Evolutionary conservation across 2,329 filamentous ascomycete genomes (phyloP), one percentile per base, ranked within the genome.

Genomic region (Penicillium sp.): DNA sequence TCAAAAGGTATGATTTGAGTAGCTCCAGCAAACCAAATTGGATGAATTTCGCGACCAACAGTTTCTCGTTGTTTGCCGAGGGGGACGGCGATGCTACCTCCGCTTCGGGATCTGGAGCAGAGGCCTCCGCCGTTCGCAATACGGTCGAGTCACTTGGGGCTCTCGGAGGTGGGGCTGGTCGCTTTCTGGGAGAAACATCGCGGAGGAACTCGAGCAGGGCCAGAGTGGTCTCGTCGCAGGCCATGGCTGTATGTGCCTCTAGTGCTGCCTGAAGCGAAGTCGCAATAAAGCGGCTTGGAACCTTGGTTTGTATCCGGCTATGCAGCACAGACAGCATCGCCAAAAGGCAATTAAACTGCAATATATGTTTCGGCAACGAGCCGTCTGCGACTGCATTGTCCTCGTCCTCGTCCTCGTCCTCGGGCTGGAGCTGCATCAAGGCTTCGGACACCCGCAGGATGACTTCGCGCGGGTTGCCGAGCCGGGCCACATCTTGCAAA

Each of bases 401-500:
- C 6, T 61, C 55, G 9, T 62, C 58, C 4, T 60, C 63, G 14
- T 68, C 63, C 10, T 62, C 63, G 26, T 69, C 66, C 1, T 61
- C 60, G 2, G 77, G 77, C 23, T 80, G 75, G 16, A 84, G 70
- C 44, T 77, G 64, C 55, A 81, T 74, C 48, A 85, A 62, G 16
- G 77, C 74, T 59, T 85, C 81, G 2, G 79, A 81, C 20, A 82
- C 79, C 46, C 82, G 79, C 42, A 85, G 61, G 28, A 84, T 79
- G 26, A 83, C 81, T 60, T 85, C 81, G 50, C 81, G 68, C 0
- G 81, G 81, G 55, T 85, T 85, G 5, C 81, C 81, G 27, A 81
- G 67, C 7, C 76, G 69, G 11, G 81, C 80, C 44, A 85, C 74
- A 62, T 82, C 79, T 47, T 81, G 74, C 8, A 85, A 63, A 59